Base-by-base conservation (phyloP, 495 filamentous ascomycete genomes). In the Hypoxylon perforatum region DNA sequence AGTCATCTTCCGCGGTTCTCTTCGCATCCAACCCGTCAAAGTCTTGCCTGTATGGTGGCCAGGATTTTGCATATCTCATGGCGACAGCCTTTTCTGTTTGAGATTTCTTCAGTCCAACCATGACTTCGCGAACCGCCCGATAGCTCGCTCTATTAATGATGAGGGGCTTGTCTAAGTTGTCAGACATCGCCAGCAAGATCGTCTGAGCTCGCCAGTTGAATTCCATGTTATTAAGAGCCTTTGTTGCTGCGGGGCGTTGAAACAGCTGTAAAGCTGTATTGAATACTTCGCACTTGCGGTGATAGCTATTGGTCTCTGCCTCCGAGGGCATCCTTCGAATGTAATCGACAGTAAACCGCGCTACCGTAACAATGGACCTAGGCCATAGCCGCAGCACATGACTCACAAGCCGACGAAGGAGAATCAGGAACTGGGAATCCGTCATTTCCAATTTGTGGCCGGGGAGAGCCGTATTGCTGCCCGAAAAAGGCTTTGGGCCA, bases 171-270 rank as follows among this genome's bases (percentile, higher is more conserved):
- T 78, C 63, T 15, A 78, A 23, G 11, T 56, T 67, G 9, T 76
- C 67, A 1, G 80, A 78, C 56, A 80, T 65, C 4, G 58, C 62
- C 23, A 84, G 52, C 9, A 84, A 71, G 15, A 74, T 48, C 33
- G 69, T 77, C 33, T 84, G 81, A 0, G 80, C 80, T 19, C 77
- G 72, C 81, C 81, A 84, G 50, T 79, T 79, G 73, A 76, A 76
- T 35, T 65, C 63, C 69, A 74, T 74, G 56, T 75, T 69, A 6
- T 35, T 30, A 4, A 80, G 14, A 2, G 80, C 76, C 18, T 65
- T 58, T 6, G 39, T 46, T 22, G 58, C 42, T 14, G 79, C 64
- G 3, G 69, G 72, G 35, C 36, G 54, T n/a, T 55, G 69, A n/a
- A 82, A 75, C 10, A 69, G 56, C 7, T 55, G 61, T 6, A 83